Evolutionary conservation across 169 alveolate species (phyloP), one percentile per base, ranked within the genome.

Genomic region (Plasmodium adleri): DNA sequence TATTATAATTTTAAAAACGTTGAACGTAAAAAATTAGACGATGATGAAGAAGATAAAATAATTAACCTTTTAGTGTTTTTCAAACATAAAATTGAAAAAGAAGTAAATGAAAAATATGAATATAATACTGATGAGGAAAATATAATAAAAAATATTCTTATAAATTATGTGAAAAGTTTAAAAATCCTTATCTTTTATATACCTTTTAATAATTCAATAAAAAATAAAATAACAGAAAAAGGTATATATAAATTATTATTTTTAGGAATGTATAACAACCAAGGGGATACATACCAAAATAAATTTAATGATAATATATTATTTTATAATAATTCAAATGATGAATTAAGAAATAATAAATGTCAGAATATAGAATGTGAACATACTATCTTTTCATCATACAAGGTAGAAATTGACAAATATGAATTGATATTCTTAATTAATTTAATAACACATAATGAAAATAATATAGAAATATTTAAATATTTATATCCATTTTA

Each of bases 361-460:
- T 50, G 59, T 58, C 15, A 15, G 49, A 50, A 39, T 45, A 15
- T 9, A 20, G 52, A 76, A 28, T n/a, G 8, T 22, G 71, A 58
- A 52, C 7, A 17, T 24, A 2, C 12, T 20, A 43, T 54, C 3
- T n/a, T 17, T 32, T 58, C 59, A 78, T 66, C 28, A 7, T 28
- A 28, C 43, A 28, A 28, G 43, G 17, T 9, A 22, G 86, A 83
- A 26, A 50, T 83, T 62, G 83, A 83, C 52, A 83, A 83, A 45
- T 83, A 83, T 56, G 91, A 83, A 68, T 58, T 83, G 22, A 54
- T 83, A 68, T 70, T 83, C 70, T 83, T 83, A 83, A 83, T 83
- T 59, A 83, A 83, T 83, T 83, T 83, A 83, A 72, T 83, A 68
- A 83, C 91, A 8, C 91, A 83, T 49, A 83, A 83, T 83, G 85